Percentiles rank a stretch among this genome's conserved stretches.
Conservation (phyloP, 1,284 basidiomycete genomes). For the Cutaneotrichosporon sp. region DNA sequence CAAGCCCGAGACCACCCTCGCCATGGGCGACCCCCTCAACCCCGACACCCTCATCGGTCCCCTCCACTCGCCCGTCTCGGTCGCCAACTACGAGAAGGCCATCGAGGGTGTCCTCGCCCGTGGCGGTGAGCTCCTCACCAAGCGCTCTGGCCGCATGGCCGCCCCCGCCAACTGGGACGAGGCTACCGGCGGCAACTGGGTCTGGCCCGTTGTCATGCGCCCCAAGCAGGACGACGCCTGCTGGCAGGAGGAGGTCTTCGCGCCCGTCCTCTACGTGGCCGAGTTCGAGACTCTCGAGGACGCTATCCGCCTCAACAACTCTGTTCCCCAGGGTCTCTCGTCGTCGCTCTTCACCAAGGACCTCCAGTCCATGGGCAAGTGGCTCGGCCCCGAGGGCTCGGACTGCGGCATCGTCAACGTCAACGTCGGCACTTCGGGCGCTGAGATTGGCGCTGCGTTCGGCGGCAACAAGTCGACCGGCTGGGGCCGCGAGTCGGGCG, state of each 20-base stretch:
- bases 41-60: conserved; percentile 77
- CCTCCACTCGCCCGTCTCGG: conserved; percentile 68
- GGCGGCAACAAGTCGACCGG: conserved; percentile 81
- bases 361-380: conserved; percentile 75
- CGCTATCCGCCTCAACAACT: conserved; percentile 89
- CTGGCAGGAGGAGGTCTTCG: conserved; percentile 50
- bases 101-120: conserved; percentile 64
- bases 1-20: conserved; percentile 55
- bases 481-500: conserved; percentile 95
- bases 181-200: conserved; percentile 73
- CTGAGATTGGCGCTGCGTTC: conserved; percentile 88
- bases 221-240: conserved; percentile 47
- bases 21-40: conserved; percentile 78
- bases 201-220: conserved; percentile 76
- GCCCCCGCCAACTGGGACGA: conserved; percentile 47
- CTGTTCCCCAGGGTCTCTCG: conserved; percentile 81
- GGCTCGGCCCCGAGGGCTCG: conserved; percentile 84
- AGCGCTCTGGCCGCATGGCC: conserved; percentile 38
- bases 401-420: conserved; percentile 87
- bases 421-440: conserved; percentile 89
- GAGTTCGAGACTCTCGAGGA: conserved; percentile 85
- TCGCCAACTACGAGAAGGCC: conserved; percentile 66
- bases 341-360: conserved; percentile 87
- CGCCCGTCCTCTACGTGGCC: conserved; percentile 71
- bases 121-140: conserved; percentile 66